Evolutionary conservation across 352 stramenopile genomes (phyloP), one percentile per base, ranked within the genome.

Genomic region (Pythium apleroticum): DNA sequence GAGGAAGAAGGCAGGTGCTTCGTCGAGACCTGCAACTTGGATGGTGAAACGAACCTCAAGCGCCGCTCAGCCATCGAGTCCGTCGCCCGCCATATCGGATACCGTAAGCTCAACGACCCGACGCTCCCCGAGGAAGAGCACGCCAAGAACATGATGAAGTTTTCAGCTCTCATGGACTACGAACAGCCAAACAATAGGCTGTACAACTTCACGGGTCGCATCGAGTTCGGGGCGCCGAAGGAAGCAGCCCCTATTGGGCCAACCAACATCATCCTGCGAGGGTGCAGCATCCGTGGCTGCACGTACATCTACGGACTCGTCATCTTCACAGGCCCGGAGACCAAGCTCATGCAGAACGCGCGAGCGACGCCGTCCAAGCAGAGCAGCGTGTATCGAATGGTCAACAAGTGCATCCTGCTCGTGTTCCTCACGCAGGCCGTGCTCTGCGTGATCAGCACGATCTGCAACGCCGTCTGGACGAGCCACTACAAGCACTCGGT

Each of bases 1-100:
- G 84, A 92, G 35, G 81, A 90, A 66, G 81, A 92, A 78, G 84
- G 84, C 0, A 73, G 76, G 3, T 96, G 78, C 72, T 98, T 97
- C 63, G 83, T 98, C 31, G 94, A 98, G 72, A 98, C 95, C 12
- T 93, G 85, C 57, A 98, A 97, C 65, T 71, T 98, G 45, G 95
- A 98, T 62, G 94, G 95, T 19, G 93, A 98, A 69, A 98, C 92
- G 7, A 98, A 98, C 66, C 68, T 98, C 22, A 98, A 98, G 73
- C 78, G 77, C 28, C 70, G 84, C 39, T 74, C 66, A 0, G 81
- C 81, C 1, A 80, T 90, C 57, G 75, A 90, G 48, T 64, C 71
- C 24, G 73, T 89, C 25, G 73, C 78, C 4, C 74, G 75, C n/a
- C 65, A 84, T 43, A 75, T 88, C 28, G 83, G 83, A 14, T 89